Conservation (phyloP, 1,284 basidiomycete genomes). For the Flammula alnicola region DNA sequence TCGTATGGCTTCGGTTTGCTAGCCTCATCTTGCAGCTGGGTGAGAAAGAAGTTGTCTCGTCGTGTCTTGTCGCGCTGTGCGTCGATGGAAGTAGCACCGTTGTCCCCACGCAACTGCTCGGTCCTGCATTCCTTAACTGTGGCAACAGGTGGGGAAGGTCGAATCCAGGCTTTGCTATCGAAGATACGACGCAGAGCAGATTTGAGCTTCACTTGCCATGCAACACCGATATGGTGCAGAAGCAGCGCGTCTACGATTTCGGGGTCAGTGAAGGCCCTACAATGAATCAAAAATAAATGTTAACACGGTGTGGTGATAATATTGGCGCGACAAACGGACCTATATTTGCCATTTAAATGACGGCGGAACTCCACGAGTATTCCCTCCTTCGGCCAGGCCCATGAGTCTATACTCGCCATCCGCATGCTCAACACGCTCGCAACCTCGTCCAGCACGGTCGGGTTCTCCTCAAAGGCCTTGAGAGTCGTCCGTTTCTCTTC, state of each 20-base stretch:
- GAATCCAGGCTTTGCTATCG: constrained; percentile 41
- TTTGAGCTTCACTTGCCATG: constrained; percentile 46
- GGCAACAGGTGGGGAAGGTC: constrained; percentile 20
- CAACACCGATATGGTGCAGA: constrained; percentile 45
- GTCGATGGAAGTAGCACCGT: constrained; percentile 27
- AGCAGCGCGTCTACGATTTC: constrained; percentile 49
- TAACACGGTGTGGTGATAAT: background rate
- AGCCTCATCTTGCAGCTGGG: constrained; percentile 33
- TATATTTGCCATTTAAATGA: constrained; percentile 49
- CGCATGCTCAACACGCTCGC: constrained; percentile 50
- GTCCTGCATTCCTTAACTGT: constrained; percentile 21
- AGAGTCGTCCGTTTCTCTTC: constrained; percentile 44
- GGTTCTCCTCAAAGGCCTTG: constrained; percentile 44
- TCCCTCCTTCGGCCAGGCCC: constrained; percentile 47
- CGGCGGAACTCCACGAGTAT: constrained; percentile 47
- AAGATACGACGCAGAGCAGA: constrained; percentile 33
- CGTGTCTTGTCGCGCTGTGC: constrained; percentile 25
- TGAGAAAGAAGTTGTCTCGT: constrained; percentile 36
- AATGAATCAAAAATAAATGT: background rate
- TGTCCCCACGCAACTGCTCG: constrained; percentile 23
- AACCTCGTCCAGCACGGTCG: constrained; percentile 41
- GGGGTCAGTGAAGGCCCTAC: constrained; percentile 47
- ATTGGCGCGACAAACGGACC: constrained; percentile 25
- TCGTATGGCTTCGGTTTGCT: constrained; percentile 31
- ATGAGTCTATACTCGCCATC: constrained; percentile 40